These are phyloP conservation scores for Imleria badia DNA, from an alignment of 768 basidiomycete genomes.

Conservation along the genomic window DNA sequence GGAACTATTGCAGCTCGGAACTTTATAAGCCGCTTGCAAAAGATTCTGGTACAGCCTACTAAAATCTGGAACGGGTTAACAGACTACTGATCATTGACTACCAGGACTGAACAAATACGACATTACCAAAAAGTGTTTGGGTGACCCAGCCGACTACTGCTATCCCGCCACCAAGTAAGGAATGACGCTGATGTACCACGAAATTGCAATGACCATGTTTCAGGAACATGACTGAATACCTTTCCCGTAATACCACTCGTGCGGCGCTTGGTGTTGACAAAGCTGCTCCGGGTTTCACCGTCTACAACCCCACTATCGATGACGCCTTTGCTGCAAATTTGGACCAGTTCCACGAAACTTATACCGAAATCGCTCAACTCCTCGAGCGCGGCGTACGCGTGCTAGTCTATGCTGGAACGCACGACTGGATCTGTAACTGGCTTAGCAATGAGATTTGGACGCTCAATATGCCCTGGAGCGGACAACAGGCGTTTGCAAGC, in stretches of 20 bases:
- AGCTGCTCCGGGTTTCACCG: constrained; percentile 34
- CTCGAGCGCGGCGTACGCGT: constrained; percentile 71
- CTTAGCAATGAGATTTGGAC: constrained; percentile 73
- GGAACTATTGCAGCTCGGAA: constrained; percentile 58
- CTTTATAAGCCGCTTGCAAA: constrained; percentile 23
- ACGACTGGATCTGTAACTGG: constrained; percentile 77
- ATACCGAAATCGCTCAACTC: constrained; percentile 41
- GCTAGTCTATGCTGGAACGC: constrained; percentile 67
- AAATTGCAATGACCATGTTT: background rate
- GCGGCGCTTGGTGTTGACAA: constrained; percentile 57
- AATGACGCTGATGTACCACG: background rate
- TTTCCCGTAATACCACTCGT: constrained; percentile 55
- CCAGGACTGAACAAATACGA: constrained; percentile 62
- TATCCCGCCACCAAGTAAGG: constrained; percentile 53
- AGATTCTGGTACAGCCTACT: constrained; percentile 17
- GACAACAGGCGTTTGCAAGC: constrained; percentile 45
- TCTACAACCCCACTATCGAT: constrained; percentile 40
- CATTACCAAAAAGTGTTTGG: constrained; percentile 56
- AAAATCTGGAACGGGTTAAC: background rate
- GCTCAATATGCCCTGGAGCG: constrained; percentile 67
- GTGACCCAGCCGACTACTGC: constrained; percentile 50
- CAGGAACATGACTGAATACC: constrained; percentile 58
- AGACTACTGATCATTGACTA: background rate
- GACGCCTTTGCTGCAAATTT: constrained; percentile 43
- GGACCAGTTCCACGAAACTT: constrained; percentile 37